Evolutionary conservation across 768 basidiomycete genomes (phyloP).

Genomic region (Phylloporus sp.): DNA sequence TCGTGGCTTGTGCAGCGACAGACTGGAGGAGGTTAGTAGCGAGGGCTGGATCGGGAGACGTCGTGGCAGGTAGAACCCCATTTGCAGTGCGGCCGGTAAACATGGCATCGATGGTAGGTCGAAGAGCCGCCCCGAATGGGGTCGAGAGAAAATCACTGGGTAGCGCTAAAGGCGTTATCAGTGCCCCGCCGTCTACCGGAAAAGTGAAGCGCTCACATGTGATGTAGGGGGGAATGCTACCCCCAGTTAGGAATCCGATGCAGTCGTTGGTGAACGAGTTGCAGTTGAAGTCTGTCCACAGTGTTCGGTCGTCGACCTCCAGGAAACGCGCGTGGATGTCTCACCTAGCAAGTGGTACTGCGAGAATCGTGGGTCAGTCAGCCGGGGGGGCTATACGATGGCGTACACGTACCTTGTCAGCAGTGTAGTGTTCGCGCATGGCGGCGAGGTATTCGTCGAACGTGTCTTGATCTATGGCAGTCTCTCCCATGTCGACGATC

Average conservation of each 20-base stretch:
- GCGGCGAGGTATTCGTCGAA: slow-evolving; percentile 79
- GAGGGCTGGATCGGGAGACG: slow-evolving; percentile 43
- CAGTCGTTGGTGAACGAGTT: slow-evolving; percentile 92
- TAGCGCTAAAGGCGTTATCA: slow-evolving; percentile 43
- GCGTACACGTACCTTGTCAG: slow-evolving; percentile 67
- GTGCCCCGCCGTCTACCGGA: background rate
- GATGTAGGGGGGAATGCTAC: slow-evolving; percentile 75
- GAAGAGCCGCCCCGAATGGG: slow-evolving; percentile 78
- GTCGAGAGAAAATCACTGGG: slow-evolving; percentile 85
- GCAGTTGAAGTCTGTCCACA: slow-evolving; percentile 76
- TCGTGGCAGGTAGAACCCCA: slow-evolving; percentile 25
- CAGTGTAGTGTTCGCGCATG: slow-evolving; percentile 76
- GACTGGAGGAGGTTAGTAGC: slow-evolving; percentile 53
- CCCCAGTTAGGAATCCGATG: slow-evolving; percentile 81
- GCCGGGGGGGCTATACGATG: background rate
- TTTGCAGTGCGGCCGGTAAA: slow-evolving; percentile 45
- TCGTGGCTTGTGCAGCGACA: slow-evolving; percentile 48
- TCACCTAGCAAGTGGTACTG: slow-evolving; percentile 85
- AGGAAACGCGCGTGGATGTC: background rate
- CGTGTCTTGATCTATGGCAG: slow-evolving; percentile 75
- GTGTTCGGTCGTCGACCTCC: background rate
- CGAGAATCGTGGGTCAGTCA: background rate
- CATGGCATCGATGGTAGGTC: slow-evolving; percentile 91
- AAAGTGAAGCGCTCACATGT: slow-evolving; percentile 44
- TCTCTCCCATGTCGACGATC: slow-evolving; percentile 71